A percentile compares a stretch with the other conserved stretches of the same genome.
phyloP scores from a whole-genome alignment of 495 filamentous ascomycete genomes.

The Lineolata rhizophorae region DNA sequence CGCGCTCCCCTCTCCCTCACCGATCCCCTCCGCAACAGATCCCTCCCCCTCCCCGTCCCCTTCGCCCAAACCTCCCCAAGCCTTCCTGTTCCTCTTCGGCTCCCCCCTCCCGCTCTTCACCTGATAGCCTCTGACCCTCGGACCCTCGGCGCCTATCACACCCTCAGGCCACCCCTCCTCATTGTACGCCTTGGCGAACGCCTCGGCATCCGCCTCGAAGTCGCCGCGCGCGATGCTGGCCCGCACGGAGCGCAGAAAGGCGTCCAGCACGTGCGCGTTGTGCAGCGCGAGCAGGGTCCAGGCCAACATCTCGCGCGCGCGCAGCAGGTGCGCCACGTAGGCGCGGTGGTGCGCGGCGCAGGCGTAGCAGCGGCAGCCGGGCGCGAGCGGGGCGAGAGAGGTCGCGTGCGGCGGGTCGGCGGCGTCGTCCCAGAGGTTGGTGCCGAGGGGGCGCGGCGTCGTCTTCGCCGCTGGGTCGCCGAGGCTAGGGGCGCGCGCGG shows the following conservation, averaged over 20 bases:
- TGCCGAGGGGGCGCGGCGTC: slow-evolving; percentile 29
- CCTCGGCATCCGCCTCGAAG: slow-evolving; percentile 35
- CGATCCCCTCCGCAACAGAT: slow-evolving; percentile 35
- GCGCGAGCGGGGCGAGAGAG: slow-evolving; percentile 32
- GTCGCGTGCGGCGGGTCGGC: too few relatives aligned
- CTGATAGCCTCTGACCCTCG: slow-evolving; percentile 33
- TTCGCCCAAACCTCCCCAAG: too few relatives aligned
- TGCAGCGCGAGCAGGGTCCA: slow-evolving; percentile 88
- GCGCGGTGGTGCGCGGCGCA: slow-evolving; percentile 71
- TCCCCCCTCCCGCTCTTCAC: slow-evolving; percentile 60
- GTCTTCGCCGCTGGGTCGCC: neutral
- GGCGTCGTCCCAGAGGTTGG: slow-evolving; percentile 45
- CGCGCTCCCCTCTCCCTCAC: slow-evolving; percentile 5
- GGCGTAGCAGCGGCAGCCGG: slow-evolving; percentile 56
- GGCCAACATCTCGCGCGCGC: slow-evolving; percentile 83
- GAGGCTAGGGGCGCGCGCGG: too few relatives aligned
- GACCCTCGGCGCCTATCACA: neutral
- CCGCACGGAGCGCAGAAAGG: slow-evolving; percentile 54
- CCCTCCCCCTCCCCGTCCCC: too few relatives aligned
- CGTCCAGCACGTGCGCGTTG: slow-evolving; percentile 48
- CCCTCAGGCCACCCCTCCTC: slow-evolving; percentile 22
- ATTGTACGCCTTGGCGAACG: slow-evolving; percentile 42
- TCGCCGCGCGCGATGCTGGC: slow-evolving; percentile 31
- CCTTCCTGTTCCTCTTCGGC: slow-evolving; percentile 37
- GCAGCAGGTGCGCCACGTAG: slow-evolving; percentile 67